Base-by-base conservation (phyloP, 495 filamentous ascomycete genomes). In the Aspergillus olivimuriae region DNA sequence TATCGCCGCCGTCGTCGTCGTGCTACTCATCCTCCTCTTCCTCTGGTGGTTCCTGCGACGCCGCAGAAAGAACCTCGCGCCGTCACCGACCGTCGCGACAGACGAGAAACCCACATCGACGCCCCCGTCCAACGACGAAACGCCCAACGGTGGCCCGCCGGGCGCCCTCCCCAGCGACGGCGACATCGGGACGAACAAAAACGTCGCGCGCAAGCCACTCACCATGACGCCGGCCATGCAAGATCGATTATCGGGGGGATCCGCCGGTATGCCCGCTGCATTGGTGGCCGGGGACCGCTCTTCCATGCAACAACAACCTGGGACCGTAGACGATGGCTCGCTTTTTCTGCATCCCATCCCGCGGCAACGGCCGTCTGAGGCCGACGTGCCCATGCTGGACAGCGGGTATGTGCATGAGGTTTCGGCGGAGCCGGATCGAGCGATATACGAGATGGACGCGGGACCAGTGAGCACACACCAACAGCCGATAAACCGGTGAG, bases 361-460 rank as follows among this genome's bases (percentile, higher is more conserved):
- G 1, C 32, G 34, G n/a, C 49, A 43, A 11, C 17, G 19, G 12
- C 53, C 49, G 7, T 39, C 36, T 0, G 53, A 56, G 37, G 42
- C 43, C 12, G 49, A 56, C 14, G 53, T 56, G 9, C 53, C 53
- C 7, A 52, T 54, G 45, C 17, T 58, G 45, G 55, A 58, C 49
- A 49, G 48, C 22, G 51, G 28, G 10, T 16, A 52, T 34, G 55
- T 58, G 31, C 46, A 53, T 43, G 55, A 58, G 34, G 51, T 44
- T 24, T 38, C 47, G 21, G 42, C 17, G 18, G 42, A 41, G 31
- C 8, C 37, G 21, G 46, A 17, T 7, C 24, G 37, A 22, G 16
- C 17, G 30, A 22, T 47, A 45, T 54, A 44, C 43, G 55, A 58
- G 46, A 17, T 58, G 22, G 55, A 58, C 39, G 55, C 45, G 2